These are phyloP conservation scores for Lichtheimia hyalospora DNA, from an alignment of 371 early-diverging fungal species.

Conservation along the genomic window DNA sequence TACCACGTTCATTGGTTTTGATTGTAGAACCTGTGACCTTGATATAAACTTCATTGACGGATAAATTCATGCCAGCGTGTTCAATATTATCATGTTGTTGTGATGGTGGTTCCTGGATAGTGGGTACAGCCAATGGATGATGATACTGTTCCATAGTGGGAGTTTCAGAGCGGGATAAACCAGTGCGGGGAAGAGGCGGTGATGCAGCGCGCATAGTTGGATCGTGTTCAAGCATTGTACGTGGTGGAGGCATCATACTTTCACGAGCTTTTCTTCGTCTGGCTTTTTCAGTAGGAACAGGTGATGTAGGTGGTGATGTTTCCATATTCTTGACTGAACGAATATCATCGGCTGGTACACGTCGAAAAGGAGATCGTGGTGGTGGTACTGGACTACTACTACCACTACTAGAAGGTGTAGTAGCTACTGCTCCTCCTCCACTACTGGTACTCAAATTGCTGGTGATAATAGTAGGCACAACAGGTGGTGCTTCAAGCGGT, in stretches of 20 bases:
- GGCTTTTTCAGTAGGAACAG: constrained; percentile 27
- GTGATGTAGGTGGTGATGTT: constrained; percentile 20
- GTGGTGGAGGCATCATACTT: constrained; percentile 7
- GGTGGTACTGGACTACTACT: constrained; percentile 18
- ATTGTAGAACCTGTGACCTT: constrained; percentile 73
- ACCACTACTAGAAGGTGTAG: background rate
- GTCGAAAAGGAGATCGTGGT: constrained; percentile 24
- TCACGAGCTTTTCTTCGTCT: constrained; percentile 23
- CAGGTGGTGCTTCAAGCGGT: constrained; percentile 6
- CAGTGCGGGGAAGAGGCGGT: constrained; percentile 25
- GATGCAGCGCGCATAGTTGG: constrained; percentile 42
- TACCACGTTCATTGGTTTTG: constrained; percentile 74
- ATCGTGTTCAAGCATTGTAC: constrained; percentile 27
- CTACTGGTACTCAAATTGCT: no score
- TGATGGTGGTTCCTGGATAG: constrained; percentile 12
- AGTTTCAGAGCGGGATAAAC: no score
- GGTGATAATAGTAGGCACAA: constrained; percentile 14
- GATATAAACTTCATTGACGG: constrained; percentile 18
- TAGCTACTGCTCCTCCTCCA: background rate
- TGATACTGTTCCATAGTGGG: constrained; percentile 2
- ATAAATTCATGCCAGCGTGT: background rate
- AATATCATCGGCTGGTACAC: background rate
- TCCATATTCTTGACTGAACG: constrained; percentile 10
- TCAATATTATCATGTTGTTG: background rate
- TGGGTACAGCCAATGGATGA: background rate